These are phyloP conservation scores for Umbelopsis vinacea DNA, from an alignment of 192 early-diverging fungal genomes.

Conservation along the genomic window DNA sequence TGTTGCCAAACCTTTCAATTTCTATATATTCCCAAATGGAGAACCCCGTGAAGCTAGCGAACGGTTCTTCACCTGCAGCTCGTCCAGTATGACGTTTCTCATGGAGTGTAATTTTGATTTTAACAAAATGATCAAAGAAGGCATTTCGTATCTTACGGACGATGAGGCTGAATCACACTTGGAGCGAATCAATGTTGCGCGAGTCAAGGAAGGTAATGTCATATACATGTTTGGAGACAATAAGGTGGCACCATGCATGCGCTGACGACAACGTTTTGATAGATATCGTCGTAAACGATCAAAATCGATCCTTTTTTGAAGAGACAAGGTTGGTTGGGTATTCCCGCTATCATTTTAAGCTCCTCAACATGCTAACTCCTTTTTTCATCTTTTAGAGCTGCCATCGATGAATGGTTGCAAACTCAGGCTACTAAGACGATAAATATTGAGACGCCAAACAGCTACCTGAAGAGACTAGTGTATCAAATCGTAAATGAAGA, in stretches of 20 bases:
- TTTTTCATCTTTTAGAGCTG: slow-evolving; percentile 14
- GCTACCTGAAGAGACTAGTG: slow-evolving; percentile 73
- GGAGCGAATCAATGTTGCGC: slow-evolving; percentile 1
- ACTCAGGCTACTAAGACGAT: slow-evolving; percentile 31
- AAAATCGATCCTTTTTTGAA: slow-evolving; percentile 54
- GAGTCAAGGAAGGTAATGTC: not conserved
- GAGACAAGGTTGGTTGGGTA: slow-evolving; percentile 40
- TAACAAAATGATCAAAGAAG: slow-evolving; percentile 82
- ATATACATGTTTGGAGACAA: not conserved
- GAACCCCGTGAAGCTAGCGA: slow-evolving; percentile 52
- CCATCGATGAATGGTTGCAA: slow-evolving; percentile 51
- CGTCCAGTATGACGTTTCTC: slow-evolving; percentile 76
- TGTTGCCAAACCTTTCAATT: slow-evolving; percentile 84
- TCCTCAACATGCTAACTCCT: not conserved
- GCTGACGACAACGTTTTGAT: not conserved
- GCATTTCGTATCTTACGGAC: slow-evolving; percentile 75
- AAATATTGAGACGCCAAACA: slow-evolving; percentile 53
- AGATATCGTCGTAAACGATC: slow-evolving; percentile 57
- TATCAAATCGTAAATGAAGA: slow-evolving; percentile 69
- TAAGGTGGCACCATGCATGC: not conserved
- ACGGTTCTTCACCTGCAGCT: slow-evolving; percentile 49
- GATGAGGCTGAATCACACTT: slow-evolving; percentile 40
- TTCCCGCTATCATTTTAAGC: not conserved
- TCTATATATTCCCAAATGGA: slow-evolving; percentile 81
- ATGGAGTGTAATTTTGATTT: slow-evolving; percentile 83